A percentile compares a stretch with the other conserved stretches of the same genome.
Conservation (phyloP, 2,329 filamentous ascomycete species). For the Clarireedia homoeocarpa region DNA sequence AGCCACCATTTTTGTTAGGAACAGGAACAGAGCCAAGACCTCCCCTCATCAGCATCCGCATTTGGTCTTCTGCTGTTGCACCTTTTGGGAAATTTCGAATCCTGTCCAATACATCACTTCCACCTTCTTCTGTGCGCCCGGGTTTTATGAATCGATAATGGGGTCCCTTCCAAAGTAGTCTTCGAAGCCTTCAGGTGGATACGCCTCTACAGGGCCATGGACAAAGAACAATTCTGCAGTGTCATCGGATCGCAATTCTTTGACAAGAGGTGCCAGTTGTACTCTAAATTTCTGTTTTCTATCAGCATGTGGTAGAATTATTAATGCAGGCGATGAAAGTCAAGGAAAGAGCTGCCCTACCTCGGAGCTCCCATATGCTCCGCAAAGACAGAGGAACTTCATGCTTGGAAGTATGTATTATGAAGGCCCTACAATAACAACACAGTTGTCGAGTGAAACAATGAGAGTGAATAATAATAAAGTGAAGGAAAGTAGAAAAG, state of each 20-base stretch:
- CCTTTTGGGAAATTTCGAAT: slow-evolving; percentile 26
- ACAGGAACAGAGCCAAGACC: slow-evolving; percentile 9
- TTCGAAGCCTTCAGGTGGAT: slow-evolving; percentile 46
- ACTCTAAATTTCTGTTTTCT: slow-evolving; percentile 46
- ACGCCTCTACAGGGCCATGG: slow-evolving; percentile 41
- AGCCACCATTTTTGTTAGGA: slow-evolving; percentile 11
- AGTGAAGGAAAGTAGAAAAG: no score
- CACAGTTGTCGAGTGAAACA: no score
- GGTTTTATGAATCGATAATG: slow-evolving; percentile 49
- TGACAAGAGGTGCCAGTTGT: slow-evolving; percentile 44
- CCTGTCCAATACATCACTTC: slow-evolving; percentile 23
- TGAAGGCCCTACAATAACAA: no score
- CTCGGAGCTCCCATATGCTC: slow-evolving; percentile 49
- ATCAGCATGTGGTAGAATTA: slow-evolving; percentile 6
- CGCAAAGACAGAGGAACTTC: slow-evolving; percentile 50
- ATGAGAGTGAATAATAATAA: no score
- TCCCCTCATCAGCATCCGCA: slow-evolving; percentile 21
- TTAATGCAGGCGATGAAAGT: slow-evolving; percentile 10
- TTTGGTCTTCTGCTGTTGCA: slow-evolving; percentile 24
- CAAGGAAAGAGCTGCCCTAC: slow-evolving; percentile 30
- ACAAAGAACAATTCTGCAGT: slow-evolving; percentile 44
- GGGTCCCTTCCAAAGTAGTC: slow-evolving; percentile 48
- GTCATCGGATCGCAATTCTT: slow-evolving; percentile 38
- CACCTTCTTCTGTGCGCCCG: slow-evolving; percentile 28
- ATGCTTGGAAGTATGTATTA: slow-evolving; percentile 29